Conservation (phyloP, 805 yeast species). For the Starmerella floricola region DNA sequence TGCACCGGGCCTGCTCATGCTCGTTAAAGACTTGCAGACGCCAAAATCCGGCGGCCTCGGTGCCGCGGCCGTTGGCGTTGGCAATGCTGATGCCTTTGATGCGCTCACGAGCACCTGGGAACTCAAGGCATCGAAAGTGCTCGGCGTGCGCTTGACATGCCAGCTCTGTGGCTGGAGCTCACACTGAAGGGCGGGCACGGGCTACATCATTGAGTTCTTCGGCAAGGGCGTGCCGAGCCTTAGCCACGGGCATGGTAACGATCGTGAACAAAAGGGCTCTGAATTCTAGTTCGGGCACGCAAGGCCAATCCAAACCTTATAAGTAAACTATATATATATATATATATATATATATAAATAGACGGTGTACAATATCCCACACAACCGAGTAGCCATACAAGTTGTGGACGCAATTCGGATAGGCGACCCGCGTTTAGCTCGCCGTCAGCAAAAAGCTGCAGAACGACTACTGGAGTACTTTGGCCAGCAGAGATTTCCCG, state of each 20-base stretch:
- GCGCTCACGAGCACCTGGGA: slow-evolving; percentile 97
- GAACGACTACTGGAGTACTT: too few species aligned
- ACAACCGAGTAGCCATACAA: too few species aligned
- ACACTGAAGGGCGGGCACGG: slow-evolving; percentile 99
- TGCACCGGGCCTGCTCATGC: slow-evolving; percentile 92
- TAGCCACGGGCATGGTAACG: slow-evolving; percentile 99
- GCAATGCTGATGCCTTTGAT: slow-evolving; percentile 99
- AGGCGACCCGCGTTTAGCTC: too few species aligned
- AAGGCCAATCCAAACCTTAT: too few species aligned
- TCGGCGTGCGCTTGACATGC: slow-evolving; percentile 92
- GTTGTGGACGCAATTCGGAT: too few species aligned
- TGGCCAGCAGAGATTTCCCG: too few species aligned
- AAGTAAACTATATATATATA: too few species aligned
- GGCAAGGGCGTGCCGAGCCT: slow-evolving; percentile 85
- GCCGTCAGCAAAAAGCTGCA: too few species aligned
- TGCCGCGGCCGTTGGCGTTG: slow-evolving; percentile 97
- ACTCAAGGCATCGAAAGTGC: slow-evolving; percentile 86
- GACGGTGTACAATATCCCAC: too few species aligned
- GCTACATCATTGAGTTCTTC: slow-evolving; percentile 88
- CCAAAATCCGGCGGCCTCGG: slow-evolving; percentile 99
- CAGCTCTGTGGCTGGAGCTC: slow-evolving; percentile 77
- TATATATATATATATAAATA: too few species aligned
- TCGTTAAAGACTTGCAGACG: slow-evolving; percentile 97
- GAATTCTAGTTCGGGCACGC: too few species aligned
- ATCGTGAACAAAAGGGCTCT: slow-evolving; percentile 99